Base-by-base conservation (phyloP, 1,139 yeast genomes). In the Lodderomyces parapsilosis region DNA sequence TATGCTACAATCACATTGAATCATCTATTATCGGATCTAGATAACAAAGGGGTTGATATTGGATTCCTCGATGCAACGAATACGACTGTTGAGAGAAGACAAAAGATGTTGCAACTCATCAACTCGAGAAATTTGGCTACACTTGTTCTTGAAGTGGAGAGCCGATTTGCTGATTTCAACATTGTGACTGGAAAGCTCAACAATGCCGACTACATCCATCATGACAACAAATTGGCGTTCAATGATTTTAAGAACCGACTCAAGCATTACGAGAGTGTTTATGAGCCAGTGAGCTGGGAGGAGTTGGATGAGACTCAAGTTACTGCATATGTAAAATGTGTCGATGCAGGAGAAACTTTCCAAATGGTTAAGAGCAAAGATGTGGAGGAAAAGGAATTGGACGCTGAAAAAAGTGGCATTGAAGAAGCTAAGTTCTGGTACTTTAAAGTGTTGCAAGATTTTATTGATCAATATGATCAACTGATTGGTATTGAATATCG, bases 11-110 rank as follows among this genome's bases (percentile, higher is more conserved):
- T 81, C 47, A 78, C 88, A 3, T 65, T 83, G 45, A 68, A 71
- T 38, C 65, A 74, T 42, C 56, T 83, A 44, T 65, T 82, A 18
- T 57, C 64, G 40, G 78, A 75, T 43, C 61, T 84, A 39, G 55
- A 65, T 30, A 54, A 57, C 19, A n/a, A n/a, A n/a, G n/a, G n/a
- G n/a, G 68, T 79, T 35, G 81, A 80, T 54, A 74, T 83, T 39
- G 90, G 87, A 2, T 72, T 81, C 27, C 73, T 81, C 48, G 91
- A 84, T 59, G 91, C 74, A 20, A 63, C 68, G 6, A 68, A 68
- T 46, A 62, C 72, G 25, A 66, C 86, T 2, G 53, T 55, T 9
- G 71, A 66, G 14, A 71, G 93, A 56, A 67, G 87, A 53, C 54
- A 59, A 9, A 57, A 63, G 40, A 59, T 81, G 82, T 54, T 69